Conservation (phyloP, 164 flowering plant species). For the Echeveria elegans region DNA sequence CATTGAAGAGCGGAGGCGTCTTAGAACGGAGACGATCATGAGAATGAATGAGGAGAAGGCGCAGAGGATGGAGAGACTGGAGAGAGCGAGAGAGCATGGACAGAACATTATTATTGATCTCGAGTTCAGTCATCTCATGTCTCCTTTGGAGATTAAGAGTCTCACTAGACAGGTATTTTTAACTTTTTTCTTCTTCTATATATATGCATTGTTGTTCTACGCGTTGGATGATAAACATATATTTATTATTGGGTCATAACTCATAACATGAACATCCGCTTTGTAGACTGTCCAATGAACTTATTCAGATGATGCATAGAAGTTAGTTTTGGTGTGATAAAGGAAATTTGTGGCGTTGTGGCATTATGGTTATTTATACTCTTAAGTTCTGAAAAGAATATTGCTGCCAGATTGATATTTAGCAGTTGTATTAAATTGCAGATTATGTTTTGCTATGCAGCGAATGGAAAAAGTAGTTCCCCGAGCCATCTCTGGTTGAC, state of each 20-base stretch:
- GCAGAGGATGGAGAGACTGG: constrained; percentile 45
- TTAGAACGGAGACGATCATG: constrained; percentile 72
- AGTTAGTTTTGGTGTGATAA: no score
- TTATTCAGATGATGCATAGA: no score
- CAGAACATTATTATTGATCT: constrained; percentile 83
- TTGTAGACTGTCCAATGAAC: no score
- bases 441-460: constrained; percentile 94
- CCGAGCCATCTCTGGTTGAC: constrained; percentile 89
- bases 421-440: constrained; percentile 20
- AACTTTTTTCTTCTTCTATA: no score
- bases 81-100: constrained; percentile 40
- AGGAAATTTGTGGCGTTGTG: no score
- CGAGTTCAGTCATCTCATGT: constrained; percentile 75
- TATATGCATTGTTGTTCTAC: not conserved
- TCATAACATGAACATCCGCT: no score
- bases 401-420: not conserved
- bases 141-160: constrained; percentile 52
- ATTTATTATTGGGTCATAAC: not conserved
- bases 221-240: not conserved
- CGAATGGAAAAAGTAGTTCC: constrained; percentile 50
- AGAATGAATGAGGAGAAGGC: constrained; percentile 52
- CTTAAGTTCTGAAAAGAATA: no score
- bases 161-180: constrained; percentile 66
- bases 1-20: constrained; percentile 42
- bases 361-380: no score